Evolutionary conservation across 495 filamentous ascomycete species (phyloP), one percentile per base, ranked within the genome.

Genomic region (Acidomyces sp.): DNA sequence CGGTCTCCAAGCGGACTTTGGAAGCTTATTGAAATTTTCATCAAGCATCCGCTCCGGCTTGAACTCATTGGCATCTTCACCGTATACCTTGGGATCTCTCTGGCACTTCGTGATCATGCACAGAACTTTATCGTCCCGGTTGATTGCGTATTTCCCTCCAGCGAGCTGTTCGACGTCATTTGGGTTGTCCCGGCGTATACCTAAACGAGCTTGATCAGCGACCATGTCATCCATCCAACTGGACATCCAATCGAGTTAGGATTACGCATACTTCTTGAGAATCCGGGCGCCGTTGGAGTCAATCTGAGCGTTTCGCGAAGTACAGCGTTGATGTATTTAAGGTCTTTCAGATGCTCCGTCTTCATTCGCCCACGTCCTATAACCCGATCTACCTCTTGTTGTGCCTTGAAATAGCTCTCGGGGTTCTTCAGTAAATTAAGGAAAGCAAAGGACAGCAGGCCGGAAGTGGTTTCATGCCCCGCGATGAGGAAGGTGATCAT

Each of bases 241-340:
- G 11, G 25, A 18, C 34, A n/a, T n/a, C n/a, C n/a, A n/a, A n/a
- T n/a, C n/a, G n/a, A n/a, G n/a, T n/a, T n/a, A n/a, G n/a, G n/a
- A n/a, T n/a, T n/a, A n/a, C n/a, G n/a, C n/a, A 34, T 6, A 70
- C 64, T 57, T 81, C 82, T 25, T 9, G 43, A 46, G 57, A 80
- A 75, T 2, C 65, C 61, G 0, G 77, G 68, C n/a, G 79, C 81
- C 2, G 78, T 72, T 2, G 80, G 68, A 23, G 56, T 62, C 0
- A 85, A 56, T 35, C 82, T 72, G 1, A 88, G 62, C 0, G 82
- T 76, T 58, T 88, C 82, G 0, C 78, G 67, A 47, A 88, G 62
- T 17, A 75, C 58, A 16, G 70, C 77, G 13, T 67, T 68, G 45
- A 82, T 59, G 50, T 82, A 83, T 0, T 62, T 59, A 4, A 84